Percentiles rank a stretch among this genome's conserved stretches.
Conservation (phyloP, 2,329 filamentous ascomycete genomes). For the Hymenoscyphus occultus region DNA sequence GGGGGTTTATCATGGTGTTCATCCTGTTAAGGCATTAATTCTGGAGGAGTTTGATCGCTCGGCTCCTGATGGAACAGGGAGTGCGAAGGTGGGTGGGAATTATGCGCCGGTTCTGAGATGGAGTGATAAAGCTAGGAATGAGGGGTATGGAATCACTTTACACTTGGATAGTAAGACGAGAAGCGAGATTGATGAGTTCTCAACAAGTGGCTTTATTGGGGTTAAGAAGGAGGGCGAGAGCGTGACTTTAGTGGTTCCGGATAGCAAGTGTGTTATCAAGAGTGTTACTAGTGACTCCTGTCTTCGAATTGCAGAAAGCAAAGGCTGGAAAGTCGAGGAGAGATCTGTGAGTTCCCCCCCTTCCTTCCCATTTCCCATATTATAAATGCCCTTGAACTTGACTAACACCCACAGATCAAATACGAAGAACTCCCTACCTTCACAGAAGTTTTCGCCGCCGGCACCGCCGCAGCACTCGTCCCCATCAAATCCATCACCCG, state of each 20-base stretch:
- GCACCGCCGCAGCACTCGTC: conserved; percentile 86
- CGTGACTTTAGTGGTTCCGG: conserved; percentile 67
- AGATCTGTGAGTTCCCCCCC: conserved; percentile 53
- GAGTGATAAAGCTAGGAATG: conserved; percentile 74
- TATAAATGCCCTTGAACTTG: not conserved
- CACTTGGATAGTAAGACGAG: conserved; percentile 85
- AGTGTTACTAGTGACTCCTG: conserved; percentile 81
- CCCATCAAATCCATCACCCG: conserved; percentile 89
- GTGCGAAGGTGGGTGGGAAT: conserved; percentile 93
- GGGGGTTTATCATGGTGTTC: conserved; percentile 87
- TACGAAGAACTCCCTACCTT: conserved; percentile 59
- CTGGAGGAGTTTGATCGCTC: conserved; percentile 91
- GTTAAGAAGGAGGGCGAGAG: conserved; percentile 52
- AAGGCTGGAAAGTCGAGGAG: conserved; percentile 82
- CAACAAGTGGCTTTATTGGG: conserved; percentile 89
- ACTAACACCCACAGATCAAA: conserved; percentile 52
- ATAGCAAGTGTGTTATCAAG: conserved; percentile 83
- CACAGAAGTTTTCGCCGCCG: conserved; percentile 82
- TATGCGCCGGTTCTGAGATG: conserved; percentile 89
- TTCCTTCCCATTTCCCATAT: not conserved
- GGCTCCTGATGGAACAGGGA: conserved; percentile 85
- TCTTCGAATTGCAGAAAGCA: conserved; percentile 69
- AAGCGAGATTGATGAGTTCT: conserved; percentile 91
- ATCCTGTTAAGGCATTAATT: conserved; percentile 83
- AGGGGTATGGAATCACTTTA: conserved; percentile 90